Percentiles rank a stretch among this genome's conserved stretches.
phyloP scores from a whole-genome alignment of 75 land plant genomes.

The Adiantum capillusveneris region DNA sequence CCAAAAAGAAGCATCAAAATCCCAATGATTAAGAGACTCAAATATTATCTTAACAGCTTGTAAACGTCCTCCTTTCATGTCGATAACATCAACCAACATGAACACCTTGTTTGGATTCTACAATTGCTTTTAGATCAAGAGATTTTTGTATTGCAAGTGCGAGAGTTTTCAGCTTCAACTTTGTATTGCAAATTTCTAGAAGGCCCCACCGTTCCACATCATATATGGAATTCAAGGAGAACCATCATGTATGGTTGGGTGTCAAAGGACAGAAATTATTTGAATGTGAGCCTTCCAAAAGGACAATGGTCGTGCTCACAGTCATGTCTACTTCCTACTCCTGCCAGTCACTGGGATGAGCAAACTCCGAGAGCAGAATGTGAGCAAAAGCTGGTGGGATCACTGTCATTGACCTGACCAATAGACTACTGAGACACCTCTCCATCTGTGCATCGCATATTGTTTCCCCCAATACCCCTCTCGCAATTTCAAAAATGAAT shows the following conservation, averaged over 20 bases:
- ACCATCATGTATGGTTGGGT: slow-evolving; percentile 53
- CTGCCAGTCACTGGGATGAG: background rate
- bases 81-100: slow-evolving; percentile 44
- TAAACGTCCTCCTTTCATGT: slow-evolving; percentile 36
- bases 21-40: slow-evolving; percentile 90
- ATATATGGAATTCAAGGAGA: slow-evolving; percentile 77
- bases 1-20: no score
- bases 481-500: no score
- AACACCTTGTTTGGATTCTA: slow-evolving; percentile 50
- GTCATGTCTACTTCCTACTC: background rate
- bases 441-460: no score
- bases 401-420: no score
- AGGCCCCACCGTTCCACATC: slow-evolving; percentile 53
- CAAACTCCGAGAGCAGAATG: no score
- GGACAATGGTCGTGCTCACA: no score
- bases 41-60: slow-evolving; percentile 41
- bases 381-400: no score
- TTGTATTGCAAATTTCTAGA: slow-evolving; percentile 71
- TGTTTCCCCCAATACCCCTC: no score
- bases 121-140: slow-evolving; percentile 69
- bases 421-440: no score
- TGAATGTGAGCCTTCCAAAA: background rate
- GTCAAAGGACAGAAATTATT: background rate
- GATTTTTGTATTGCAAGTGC: slow-evolving; percentile 71
- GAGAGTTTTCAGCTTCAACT: slow-evolving; percentile 49